Evolutionary conservation across 345 rosid genomes (phyloP).

Genomic region (Hibiscus syriacus): DNA sequence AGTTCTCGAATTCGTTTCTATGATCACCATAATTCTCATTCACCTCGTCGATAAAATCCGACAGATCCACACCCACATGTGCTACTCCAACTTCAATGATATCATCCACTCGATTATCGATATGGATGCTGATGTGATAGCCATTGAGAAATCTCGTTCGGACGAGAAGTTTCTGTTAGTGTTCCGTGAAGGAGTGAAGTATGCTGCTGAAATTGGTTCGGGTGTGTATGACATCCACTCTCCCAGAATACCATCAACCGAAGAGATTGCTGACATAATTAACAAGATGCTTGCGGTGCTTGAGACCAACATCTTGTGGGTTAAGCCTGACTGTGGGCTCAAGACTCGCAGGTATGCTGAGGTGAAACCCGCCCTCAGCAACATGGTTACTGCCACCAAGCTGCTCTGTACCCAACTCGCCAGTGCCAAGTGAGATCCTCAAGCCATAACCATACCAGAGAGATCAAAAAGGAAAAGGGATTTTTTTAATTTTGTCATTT

Average conservation of each 20-base stretch:
- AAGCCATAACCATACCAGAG: not conserved
- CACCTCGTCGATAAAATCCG: not conserved
- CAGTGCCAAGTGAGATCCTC: too few relatives aligned
- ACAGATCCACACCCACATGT: too few relatives aligned
- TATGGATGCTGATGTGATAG: too few relatives aligned
- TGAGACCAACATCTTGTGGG: slow-evolving; percentile 92
- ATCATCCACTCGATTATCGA: too few relatives aligned
- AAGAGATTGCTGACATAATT: too few relatives aligned
- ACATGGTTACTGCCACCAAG: slow-evolving; percentile 94
- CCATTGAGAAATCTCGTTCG: slow-evolving; percentile 96
- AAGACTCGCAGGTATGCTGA: slow-evolving; percentile 88
- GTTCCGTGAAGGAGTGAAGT: slow-evolving; percentile 96
- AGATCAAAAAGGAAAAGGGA: slow-evolving; percentile 6
- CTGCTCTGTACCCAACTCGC: slow-evolving; percentile 82
- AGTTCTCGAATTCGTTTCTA: not conserved
- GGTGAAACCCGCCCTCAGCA: slow-evolving; percentile 82
- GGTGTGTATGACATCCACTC: too few relatives aligned
- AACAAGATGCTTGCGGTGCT: too few relatives aligned
- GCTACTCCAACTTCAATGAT: too few relatives aligned
- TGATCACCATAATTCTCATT: not conserved
- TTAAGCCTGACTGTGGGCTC: slow-evolving; percentile 96
- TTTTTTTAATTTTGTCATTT: too few relatives aligned
- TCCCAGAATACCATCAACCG: too few relatives aligned
- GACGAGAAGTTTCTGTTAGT: slow-evolving; percentile 96
- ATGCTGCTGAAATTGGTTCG: slow-evolving; percentile 97